Evolutionary conservation across 768 basidiomycete species (phyloP), one percentile per base, ranked within the genome.

Genomic region (Hygrophoropsis aurantiaca): DNA sequence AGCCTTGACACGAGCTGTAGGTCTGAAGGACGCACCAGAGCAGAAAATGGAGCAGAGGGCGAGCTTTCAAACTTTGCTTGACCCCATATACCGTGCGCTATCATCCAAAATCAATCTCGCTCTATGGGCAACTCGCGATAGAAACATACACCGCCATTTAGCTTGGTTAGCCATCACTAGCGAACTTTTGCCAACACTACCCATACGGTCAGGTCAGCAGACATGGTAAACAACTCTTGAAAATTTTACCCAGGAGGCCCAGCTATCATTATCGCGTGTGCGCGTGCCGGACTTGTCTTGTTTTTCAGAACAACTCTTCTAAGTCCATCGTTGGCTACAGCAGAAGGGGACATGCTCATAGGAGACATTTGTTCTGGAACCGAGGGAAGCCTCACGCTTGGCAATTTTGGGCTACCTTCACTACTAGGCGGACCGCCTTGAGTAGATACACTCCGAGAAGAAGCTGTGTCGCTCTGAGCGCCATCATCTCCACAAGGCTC

Each of bases 141-240:
- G 26, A 33, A 4, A 47, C 73, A 59, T 55, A 81, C 83, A 74
- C 66, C 85, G 65, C 85, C 85, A 87, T 59, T 80, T 81, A 4
- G 84, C 82, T 61, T 87, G 85, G 52, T 86, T 79, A 5, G 74
- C 80, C 20, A 86, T 68, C 45, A 88, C 73, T 46, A 88, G 75
- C 0, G 84, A 84, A 52, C 83, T 87, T 62, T 88, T 88, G n/a
- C 84, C 85, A n/a, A 82, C 78, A 10, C 85, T 77, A 50, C n/a
- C 21, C 37, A 15, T 6, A 40, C 21, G 5, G 19, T 21, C 18
- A 24, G 21, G 35, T 46, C 34, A 46, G 24, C 40, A 27, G 40
- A 44, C 18, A 19, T 13, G 36, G 20, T 21, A 27, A 21, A 30
- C 33, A 23, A 42, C 37, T 25, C 27, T 20, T 25, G 25, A 39